Conservation (phyloP, 495 filamentous ascomycete species). For the Xylaria venustula region DNA sequence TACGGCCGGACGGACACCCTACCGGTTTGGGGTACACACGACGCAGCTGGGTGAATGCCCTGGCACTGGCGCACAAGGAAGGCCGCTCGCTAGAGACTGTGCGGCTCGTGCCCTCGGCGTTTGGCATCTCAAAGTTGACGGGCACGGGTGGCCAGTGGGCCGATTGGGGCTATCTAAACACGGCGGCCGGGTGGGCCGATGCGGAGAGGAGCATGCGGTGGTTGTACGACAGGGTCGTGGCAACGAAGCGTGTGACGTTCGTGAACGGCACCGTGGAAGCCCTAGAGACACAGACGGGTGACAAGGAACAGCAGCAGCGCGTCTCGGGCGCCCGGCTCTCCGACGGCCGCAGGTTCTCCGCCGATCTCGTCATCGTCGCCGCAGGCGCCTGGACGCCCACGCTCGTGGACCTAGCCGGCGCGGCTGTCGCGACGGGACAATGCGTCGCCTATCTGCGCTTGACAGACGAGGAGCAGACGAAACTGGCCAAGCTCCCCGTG, state of each 20-base stretch:
- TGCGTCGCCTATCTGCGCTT: constrained; percentile 73
- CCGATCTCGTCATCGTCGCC: constrained; percentile 75
- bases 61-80: constrained; percentile 34
- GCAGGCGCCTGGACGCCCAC: constrained; percentile 81
- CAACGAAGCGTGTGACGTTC: constrained; percentile 62
- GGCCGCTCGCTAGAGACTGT: constrained; percentile 46
- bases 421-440: constrained; percentile 76
- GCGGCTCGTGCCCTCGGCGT: constrained; percentile 48
- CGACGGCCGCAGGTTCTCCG: constrained; percentile 53
- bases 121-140: constrained; percentile 47
- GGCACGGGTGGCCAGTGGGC: constrained; percentile 54
- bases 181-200: constrained; percentile 78
- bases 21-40: constrained; percentile 64
- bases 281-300: constrained; percentile 46
- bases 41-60: constrained; percentile 64
- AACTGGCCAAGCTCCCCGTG: constrained; percentile 65
- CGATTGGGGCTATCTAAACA: constrained; percentile 77
- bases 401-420: constrained; percentile 75
- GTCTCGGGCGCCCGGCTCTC: constrained; percentile 56
- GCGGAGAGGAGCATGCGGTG: constrained; percentile 70
- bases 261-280: constrained; percentile 58
- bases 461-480: constrained; percentile 63
- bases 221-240: constrained; percentile 52
- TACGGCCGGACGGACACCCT: constrained; percentile 34
- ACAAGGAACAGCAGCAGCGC: neutral